Evolutionary conservation across 768 basidiomycete genomes (phyloP).

Genomic region (Leccinum subtestaceum): DNA sequence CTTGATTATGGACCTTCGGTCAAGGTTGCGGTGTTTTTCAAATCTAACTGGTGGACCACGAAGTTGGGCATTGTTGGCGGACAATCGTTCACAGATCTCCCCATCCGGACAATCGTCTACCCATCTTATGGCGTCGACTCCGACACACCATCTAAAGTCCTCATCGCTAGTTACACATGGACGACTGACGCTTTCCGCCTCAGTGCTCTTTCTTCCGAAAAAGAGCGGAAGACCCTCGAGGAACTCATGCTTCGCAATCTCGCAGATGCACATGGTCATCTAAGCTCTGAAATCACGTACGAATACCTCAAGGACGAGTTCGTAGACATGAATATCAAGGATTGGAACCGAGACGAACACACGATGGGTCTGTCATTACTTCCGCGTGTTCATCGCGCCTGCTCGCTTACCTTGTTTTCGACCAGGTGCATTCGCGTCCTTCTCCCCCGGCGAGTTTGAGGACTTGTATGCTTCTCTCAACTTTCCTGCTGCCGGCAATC

Average conservation of each 20-base stretch:
- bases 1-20: constrained; percentile 37
- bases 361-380: constrained; percentile 34
- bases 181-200: constrained; percentile 38
- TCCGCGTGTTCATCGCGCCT: neutral
- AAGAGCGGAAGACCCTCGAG: too few relatives aligned
- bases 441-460: constrained; percentile 39
- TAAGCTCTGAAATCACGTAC: too few relatives aligned
- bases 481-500: constrained; percentile 25
- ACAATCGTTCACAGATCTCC: constrained; percentile 39
- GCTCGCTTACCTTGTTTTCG: neutral
- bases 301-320: constrained; percentile 3
- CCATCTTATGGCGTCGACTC: constrained; percentile 29
- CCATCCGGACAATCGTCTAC: constrained; percentile 2
- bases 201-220: constrained; percentile 30
- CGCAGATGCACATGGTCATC: too few relatives aligned
- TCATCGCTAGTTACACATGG: constrained; percentile 44
- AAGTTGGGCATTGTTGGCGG: constrained; percentile 38
- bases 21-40: constrained; percentile 46
- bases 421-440: constrained; percentile 40
- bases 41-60: constrained; percentile 42
- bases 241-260: too few relatives aligned
- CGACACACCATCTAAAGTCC: constrained; percentile 21
- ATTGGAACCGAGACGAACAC: constrained; percentile 34
- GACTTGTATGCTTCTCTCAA: constrained; percentile 32
- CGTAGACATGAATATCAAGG: constrained; percentile 28